Percentiles rank a stretch among this genome's conserved stretches.
Evolutionary conservation across 2,329 filamentous ascomycete species (phyloP).

Genomic region (Hymenoscyphus fructigenus): DNA sequence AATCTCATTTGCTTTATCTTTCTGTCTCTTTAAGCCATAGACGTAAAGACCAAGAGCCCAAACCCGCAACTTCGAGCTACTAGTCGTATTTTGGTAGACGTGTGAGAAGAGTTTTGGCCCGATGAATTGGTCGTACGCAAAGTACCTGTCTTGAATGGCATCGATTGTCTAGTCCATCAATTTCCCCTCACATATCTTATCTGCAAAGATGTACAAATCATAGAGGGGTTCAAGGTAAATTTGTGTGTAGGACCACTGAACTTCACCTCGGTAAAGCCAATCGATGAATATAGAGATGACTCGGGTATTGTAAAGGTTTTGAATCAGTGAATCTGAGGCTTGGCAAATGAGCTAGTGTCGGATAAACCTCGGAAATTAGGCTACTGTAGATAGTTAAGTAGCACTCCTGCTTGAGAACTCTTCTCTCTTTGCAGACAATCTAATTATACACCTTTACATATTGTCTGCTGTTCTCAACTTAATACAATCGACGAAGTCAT

Average conservation of each 20-base stretch:
- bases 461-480: too few relatives aligned
- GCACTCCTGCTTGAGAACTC: too few relatives aligned
- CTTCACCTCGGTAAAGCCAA: background rate
- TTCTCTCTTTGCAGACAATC: too few relatives aligned
- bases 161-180: constrained; percentile 2
- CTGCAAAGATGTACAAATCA: background rate
- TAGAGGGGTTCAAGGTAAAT: background rate
- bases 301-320: too few relatives aligned
- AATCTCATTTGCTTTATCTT: background rate
- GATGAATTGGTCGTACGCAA: background rate
- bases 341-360: too few relatives aligned
- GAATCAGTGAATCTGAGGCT: too few relatives aligned
- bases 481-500: too few relatives aligned
- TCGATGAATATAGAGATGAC: background rate
- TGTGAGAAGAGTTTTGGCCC: background rate
- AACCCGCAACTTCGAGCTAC: background rate
- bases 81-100: background rate
- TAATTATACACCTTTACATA: too few relatives aligned
- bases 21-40: background rate
- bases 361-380: too few relatives aligned
- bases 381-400: too few relatives aligned
- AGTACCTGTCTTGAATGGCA: background rate
- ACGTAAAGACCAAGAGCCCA: background rate
- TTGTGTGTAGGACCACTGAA: background rate
- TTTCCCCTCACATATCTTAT: background rate